Evolutionary conservation across 352 stramenopile species (phyloP).

Genomic region (Blastocystis sp.): DNA sequence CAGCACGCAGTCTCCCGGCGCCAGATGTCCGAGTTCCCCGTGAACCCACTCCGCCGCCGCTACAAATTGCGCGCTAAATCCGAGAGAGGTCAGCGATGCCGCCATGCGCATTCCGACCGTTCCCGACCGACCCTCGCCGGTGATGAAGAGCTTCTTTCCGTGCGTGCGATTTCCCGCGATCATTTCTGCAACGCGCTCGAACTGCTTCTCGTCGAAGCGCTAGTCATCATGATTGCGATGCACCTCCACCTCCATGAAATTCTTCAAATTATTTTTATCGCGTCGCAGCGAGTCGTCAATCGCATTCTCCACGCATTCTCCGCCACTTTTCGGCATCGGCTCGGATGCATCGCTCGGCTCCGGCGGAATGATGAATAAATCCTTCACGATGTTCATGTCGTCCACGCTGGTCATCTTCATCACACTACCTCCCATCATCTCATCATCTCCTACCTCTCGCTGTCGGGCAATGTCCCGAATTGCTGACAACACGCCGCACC

Average conservation of each 20-base stretch:
- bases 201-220: slow-evolving; percentile 51
- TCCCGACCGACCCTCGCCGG: slow-evolving; percentile 57
- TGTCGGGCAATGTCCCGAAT: slow-evolving; percentile 42
- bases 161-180: slow-evolving; percentile 19
- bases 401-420: slow-evolving; percentile 56
- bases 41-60: slow-evolving; percentile 57
- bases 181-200: slow-evolving; percentile 50
- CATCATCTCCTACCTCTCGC: slow-evolving; percentile 29
- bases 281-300: slow-evolving; percentile 2
- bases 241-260: slow-evolving; percentile 26
- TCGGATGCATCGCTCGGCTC: not conserved
- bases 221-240: not conserved
- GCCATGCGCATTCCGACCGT: slow-evolving; percentile 55
- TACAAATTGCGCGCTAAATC: slow-evolving; percentile 56
- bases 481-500: slow-evolving; percentile 55
- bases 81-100: slow-evolving; percentile 54
- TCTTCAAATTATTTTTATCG: slow-evolving; percentile 50
- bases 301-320: not conserved
- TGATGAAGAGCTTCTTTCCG: slow-evolving; percentile 56
- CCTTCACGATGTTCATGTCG: slow-evolving; percentile 56
- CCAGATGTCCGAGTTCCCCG: slow-evolving; percentile 55
- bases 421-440: slow-evolving; percentile 20
- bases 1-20: slow-evolving; percentile 53
- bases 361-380: slow-evolving; percentile 4
- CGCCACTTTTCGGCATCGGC: not conserved